Conservation (phyloP, 108 stramenopile genomes). For the Discostella stelligeroides region DNA sequence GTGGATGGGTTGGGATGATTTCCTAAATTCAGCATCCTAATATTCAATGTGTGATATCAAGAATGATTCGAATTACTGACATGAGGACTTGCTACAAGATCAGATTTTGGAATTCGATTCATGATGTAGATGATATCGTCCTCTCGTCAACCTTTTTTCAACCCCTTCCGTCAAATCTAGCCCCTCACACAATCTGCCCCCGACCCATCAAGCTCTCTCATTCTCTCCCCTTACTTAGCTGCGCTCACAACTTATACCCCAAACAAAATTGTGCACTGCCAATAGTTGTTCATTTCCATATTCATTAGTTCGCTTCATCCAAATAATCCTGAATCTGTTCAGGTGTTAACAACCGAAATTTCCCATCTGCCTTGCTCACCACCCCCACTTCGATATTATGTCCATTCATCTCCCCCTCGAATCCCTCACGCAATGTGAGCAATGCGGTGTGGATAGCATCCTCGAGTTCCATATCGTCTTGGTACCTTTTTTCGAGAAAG, state of each 20-base stretch:
- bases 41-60: neutral
- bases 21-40: constrained; percentile 21
- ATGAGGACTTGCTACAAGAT: too few relatives aligned
- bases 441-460: constrained; percentile 99
- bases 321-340: constrained; percentile 99
- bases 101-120: too few relatives aligned
- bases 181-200: too few relatives aligned
- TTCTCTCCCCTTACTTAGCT: neutral
- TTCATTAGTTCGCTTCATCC: constrained; percentile 91
- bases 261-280: too few relatives aligned
- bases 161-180: too few relatives aligned
- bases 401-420: constrained; percentile 99
- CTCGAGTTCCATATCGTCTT: constrained; percentile 97
- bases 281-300: neutral
- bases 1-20: constrained; percentile 76
- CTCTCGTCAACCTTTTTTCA: too few relatives aligned
- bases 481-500: constrained; percentile 97
- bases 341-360: constrained; percentile 93
- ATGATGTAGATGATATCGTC: too few relatives aligned
- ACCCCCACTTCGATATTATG: constrained; percentile 98
- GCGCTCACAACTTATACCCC: too few relatives aligned
- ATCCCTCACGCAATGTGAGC: constrained; percentile 97
- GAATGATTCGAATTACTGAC: neutral
- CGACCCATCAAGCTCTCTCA: too few relatives aligned
- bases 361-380: constrained; percentile 83